phyloP scores from a whole-genome alignment of 768 basidiomycete genomes.

The Leccinellum luteum region DNA sequence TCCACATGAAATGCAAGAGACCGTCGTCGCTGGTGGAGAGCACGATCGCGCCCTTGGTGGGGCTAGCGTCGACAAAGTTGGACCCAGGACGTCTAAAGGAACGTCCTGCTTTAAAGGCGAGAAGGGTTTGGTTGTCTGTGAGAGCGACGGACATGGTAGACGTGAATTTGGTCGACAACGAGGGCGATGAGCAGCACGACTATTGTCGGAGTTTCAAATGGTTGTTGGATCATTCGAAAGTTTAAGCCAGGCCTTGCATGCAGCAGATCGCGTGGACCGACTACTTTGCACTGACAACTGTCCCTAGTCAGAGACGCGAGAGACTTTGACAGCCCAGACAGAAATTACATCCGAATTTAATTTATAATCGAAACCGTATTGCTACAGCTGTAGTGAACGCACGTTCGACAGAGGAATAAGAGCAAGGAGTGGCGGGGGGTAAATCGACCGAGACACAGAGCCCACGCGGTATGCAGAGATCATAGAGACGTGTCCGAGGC shows the following conservation, averaged over 20 bases:
- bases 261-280: no score
- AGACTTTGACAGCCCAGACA: neutral
- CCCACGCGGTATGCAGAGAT: neutral
- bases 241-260: no score
- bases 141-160: slow-evolving; percentile 24
- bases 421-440: slow-evolving; percentile 10
- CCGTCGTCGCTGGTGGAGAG: slow-evolving; percentile 72
- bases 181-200: no score
- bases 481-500: slow-evolving; percentile 1
- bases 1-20: slow-evolving; percentile 78
- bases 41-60: slow-evolving; percentile 72
- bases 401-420: neutral
- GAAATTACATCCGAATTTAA: slow-evolving; percentile 19
- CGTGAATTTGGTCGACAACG: neutral
- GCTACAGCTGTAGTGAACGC: slow-evolving; percentile 14
- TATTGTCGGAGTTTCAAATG: neutral
- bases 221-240: no score
- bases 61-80: slow-evolving; percentile 63
- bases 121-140: slow-evolving; percentile 30
- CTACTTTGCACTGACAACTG: no score
- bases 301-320: neutral
- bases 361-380: slow-evolving; percentile 11
- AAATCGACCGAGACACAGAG: neutral
- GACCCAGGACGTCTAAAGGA: slow-evolving; percentile 65
- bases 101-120: slow-evolving; percentile 70